These are phyloP conservation scores for Trichosanthes truncata DNA, from an alignment of 306 rosid species.

Conservation along the genomic window DNA sequence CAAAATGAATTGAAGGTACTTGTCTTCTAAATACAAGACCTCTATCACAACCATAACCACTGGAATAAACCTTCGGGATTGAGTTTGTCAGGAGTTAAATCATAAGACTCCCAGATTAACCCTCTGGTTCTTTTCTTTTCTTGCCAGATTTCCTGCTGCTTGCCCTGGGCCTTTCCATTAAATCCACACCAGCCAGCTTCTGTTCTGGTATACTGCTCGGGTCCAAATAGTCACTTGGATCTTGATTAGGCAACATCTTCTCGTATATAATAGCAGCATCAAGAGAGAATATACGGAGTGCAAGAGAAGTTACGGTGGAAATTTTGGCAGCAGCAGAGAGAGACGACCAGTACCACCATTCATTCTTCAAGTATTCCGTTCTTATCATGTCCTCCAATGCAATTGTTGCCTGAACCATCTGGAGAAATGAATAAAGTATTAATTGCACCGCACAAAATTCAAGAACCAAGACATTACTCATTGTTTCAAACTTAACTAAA, in stretches of 20 bases:
- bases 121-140: conserved; percentile 81
- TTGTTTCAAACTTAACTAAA: neutral
- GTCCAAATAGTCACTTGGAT: conserved; percentile 44
- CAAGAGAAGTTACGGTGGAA: conserved; percentile 75
- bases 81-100: conserved; percentile 10
- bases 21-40: conserved; percentile 14
- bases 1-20: conserved; percentile 10
- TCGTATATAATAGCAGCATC: conserved; percentile 85
- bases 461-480: neutral
- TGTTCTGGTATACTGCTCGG: conserved; percentile 34
- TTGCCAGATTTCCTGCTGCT: conserved; percentile 70
- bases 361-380: conserved; percentile 78
- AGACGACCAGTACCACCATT: conserved; percentile 99
- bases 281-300: conserved; percentile 83
- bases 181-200: conserved; percentile 38
- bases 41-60: conserved; percentile 14
- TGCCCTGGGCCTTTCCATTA: conserved; percentile 51
- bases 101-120: conserved; percentile 29
- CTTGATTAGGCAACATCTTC: conserved; percentile 42
- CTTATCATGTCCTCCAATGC: conserved; percentile 87
- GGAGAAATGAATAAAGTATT: conserved; percentile 23
- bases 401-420: conserved; percentile 91
- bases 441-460: neutral
- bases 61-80: conserved; percentile 21
- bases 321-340: conserved; percentile 87